phyloP scores from a whole-genome alignment of 306 rosid species.

The Prunus mongolica region DNA sequence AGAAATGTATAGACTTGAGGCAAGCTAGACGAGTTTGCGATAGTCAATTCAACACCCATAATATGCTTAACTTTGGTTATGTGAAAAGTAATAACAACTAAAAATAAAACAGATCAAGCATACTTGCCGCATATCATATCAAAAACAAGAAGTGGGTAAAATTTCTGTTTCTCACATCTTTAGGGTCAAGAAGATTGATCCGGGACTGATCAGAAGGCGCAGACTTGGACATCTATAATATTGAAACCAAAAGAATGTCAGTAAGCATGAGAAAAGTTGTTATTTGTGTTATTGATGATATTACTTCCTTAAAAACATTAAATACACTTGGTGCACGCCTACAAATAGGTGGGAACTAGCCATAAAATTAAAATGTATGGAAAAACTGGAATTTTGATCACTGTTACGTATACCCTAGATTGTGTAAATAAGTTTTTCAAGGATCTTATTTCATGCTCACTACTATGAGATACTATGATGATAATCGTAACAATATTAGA shows the following conservation, averaged over 20 bases:
- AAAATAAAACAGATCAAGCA: background rate
- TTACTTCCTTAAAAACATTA: background rate
- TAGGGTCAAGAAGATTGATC: slow-evolving; percentile 90
- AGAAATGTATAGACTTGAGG: background rate
- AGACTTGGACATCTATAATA: slow-evolving; percentile 91
- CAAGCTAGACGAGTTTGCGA: too few relatives aligned
- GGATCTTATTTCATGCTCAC: background rate
- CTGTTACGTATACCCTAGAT: background rate
- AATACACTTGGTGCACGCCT: background rate
- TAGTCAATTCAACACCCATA: background rate
- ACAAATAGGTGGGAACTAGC: background rate
- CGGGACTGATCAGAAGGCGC: slow-evolving; percentile 95
- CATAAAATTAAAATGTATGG: background rate
- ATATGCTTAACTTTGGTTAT: background rate
- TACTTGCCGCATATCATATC: background rate
- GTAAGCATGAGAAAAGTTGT: background rate
- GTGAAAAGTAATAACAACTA: background rate
- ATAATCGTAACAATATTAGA: background rate
- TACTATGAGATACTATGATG: background rate
- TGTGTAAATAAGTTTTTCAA: background rate
- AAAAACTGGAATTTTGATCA: background rate
- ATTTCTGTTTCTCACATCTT: slow-evolving; percentile 66
- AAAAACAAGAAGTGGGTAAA: slow-evolving; percentile 6
- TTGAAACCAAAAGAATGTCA: slow-evolving; percentile 28
- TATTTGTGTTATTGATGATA: background rate